Evolutionary conservation across 495 filamentous ascomycete species (phyloP), one percentile per base, ranked within the genome.

Genomic region (Recurvomyces mirabilis): DNA sequence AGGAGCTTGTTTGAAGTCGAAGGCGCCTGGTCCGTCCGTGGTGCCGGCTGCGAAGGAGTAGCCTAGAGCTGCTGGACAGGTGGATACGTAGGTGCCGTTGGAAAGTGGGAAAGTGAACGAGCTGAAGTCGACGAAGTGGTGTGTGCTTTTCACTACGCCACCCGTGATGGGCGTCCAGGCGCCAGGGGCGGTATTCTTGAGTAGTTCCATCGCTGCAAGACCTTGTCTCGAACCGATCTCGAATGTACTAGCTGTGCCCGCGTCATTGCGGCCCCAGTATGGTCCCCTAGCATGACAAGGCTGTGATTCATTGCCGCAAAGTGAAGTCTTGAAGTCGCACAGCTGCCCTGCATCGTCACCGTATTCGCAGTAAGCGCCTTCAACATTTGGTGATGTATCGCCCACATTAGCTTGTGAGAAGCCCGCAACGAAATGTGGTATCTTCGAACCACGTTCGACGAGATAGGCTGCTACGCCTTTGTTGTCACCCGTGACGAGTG

Each of bases 381-480:
- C 72, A 3, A 89, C 74, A 55, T 95, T 98, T 1, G 91, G 91
- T 26, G 77, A 81, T 0, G 87, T 93, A 53, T 98, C 91, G 3
- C 91, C 91, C 23, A 95, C 87, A 56, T 83, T 95, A 0, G 91
- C 78, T 60, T 95, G 91, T 0, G 87, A 93, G 59, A 98, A 98
- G 10, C 87, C 89, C 1, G 93, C 85, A 14, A 98, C 82, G 49
- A 87, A 93, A n/a, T 70, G 72, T 0, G 78, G 71, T 10, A 66
- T 60, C 0, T 60, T 68, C 10, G 82, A 69, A 34, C 74, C 80
- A 53, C 84, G 72, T 59, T 98, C 89, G 45, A 95, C 84, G 5
- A 91, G 63, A 51, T 79, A 78, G 1, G 89, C 88, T 15, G 89
- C 91, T 4, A 94, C 87, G 12, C 89, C 89, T 63, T 98, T 98